phyloP scores from a whole-genome alignment of 495 filamentous ascomycete species.

The Neurospora terricola region DNA sequence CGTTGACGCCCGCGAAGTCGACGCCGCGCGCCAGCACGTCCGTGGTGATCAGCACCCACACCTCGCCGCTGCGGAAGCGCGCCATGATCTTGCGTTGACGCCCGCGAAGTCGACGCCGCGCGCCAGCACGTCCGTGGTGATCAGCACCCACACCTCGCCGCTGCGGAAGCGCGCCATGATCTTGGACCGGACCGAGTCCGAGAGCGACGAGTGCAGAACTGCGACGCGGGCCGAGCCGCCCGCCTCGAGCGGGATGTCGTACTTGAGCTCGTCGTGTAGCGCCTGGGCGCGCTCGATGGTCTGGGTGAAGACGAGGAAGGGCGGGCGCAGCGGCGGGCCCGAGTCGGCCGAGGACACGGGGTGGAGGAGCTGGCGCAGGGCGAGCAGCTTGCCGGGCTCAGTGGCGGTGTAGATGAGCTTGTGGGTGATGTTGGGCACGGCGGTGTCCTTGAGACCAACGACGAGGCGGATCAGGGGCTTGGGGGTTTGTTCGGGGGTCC shows the following conservation, averaged over 20 bases:
- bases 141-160: conserved; percentile 91
- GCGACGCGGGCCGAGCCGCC: conserved; percentile 81
- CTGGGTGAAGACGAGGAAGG: conserved; percentile 91
- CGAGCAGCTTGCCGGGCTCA: conserved; percentile 87
- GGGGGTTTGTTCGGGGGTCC: conserved; percentile 26
- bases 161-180: conserved; percentile 85
- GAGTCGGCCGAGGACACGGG: conserved; percentile 51
- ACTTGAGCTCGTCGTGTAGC: conserved; percentile 79
- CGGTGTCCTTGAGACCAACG: conserved; percentile 89
- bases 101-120: conserved; percentile 88
- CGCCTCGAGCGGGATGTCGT: conserved; percentile 84
- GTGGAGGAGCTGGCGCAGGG: conserved; percentile 83
- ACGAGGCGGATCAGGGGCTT: conserved; percentile 69
- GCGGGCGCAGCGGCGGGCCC: conserved; percentile 59
- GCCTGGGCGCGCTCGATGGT: conserved; percentile 83
- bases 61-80: conserved; percentile 80
- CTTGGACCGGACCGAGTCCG: conserved; percentile 59
- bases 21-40: conserved; percentile 85
- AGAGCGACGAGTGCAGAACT: conserved; percentile 78
- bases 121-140: conserved; percentile 87
- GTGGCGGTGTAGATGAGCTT: conserved; percentile 83
- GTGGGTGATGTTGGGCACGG: conserved; percentile 84
- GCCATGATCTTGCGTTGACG: conserved; percentile 79
- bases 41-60: conserved; percentile 94
- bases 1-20: conserved; percentile 86